These are phyloP conservation scores for Pseudopediastrum boryanum DNA, from an alignment of 139 green algal genomes.

Conservation along the genomic window DNA sequence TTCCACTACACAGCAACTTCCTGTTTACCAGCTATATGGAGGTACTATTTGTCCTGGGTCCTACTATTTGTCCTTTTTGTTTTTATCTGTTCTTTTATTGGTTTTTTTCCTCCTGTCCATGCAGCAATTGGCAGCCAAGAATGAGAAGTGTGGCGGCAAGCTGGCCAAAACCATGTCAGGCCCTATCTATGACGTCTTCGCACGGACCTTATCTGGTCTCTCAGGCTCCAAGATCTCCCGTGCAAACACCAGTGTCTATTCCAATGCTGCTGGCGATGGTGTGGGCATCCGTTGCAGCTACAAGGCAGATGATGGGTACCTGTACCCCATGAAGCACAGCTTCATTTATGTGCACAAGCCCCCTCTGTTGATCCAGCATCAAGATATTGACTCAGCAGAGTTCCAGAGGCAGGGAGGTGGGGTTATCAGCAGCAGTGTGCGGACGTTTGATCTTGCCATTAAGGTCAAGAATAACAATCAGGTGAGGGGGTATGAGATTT, in stretches of 20 bases:
- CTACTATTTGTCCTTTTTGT: too few relatives aligned
- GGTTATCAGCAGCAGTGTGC: slow-evolving; percentile 50
- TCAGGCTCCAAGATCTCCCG: slow-evolving; percentile 84
- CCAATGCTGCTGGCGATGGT: slow-evolving; percentile 52
- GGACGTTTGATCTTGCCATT: slow-evolving; percentile 93
- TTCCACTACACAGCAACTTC: too few relatives aligned
- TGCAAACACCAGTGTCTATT: slow-evolving; percentile 35
- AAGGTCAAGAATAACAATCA: neutral
- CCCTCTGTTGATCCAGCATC: slow-evolving; percentile 85
- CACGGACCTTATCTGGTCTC: slow-evolving; percentile 80
- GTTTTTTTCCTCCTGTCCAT: too few relatives aligned
- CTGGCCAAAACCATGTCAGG: slow-evolving; percentile 68
- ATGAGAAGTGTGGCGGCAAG: slow-evolving; percentile 74
- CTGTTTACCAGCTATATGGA: too few relatives aligned
- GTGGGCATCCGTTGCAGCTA: slow-evolving; percentile 81
- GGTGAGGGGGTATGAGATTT: slow-evolving; percentile 1
- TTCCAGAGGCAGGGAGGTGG: slow-evolving; percentile 87
- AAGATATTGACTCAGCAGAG: slow-evolving; percentile 91
- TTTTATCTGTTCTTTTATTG: too few relatives aligned
- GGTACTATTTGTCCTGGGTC: too few relatives aligned
- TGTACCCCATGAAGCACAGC: slow-evolving; percentile 94
- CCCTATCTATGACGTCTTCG: slow-evolving; percentile 87
- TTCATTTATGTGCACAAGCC: slow-evolving; percentile 99
- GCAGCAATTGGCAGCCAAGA: slow-evolving; percentile 83
- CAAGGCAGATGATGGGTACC: slow-evolving; percentile 77